Evolutionary conservation across 805 yeast species (phyloP).

Genomic region (Metschnikowia similis): DNA sequence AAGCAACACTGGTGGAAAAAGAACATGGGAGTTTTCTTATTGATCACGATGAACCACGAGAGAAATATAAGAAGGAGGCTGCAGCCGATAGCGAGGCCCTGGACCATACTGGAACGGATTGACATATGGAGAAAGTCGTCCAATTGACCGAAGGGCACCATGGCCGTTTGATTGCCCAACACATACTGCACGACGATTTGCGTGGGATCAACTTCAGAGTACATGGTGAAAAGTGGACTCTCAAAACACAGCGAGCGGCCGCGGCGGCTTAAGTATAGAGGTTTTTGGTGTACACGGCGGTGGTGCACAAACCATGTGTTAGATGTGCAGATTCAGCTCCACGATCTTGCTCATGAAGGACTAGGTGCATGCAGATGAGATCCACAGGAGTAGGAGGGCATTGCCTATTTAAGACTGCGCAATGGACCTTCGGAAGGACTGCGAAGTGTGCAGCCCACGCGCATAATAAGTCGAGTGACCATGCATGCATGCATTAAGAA

Average conservation of each 20-base stretch:
- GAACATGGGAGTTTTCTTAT: conserved; percentile 64
- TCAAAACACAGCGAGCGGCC: neutral
- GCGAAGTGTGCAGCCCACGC: neutral
- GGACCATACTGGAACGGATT: conserved; percentile 8
- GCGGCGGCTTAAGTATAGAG: neutral
- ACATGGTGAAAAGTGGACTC: conserved; percentile 3
- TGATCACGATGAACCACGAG: conserved; percentile 27
- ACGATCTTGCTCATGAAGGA: neutral
- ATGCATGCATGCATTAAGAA: neutral
- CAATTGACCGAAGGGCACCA: conserved; percentile 10
- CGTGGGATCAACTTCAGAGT: conserved; percentile 7
- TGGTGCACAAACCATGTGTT: neutral
- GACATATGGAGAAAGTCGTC: conserved; percentile 5
- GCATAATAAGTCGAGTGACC: neutral
- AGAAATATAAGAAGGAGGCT: conserved; percentile 13
- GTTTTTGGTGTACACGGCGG: neutral
- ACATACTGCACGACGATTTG: conserved; percentile 10
- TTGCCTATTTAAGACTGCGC: conserved; percentile 4
- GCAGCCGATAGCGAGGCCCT: conserved; percentile 15
- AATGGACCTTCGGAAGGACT: neutral
- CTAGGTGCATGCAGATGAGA: neutral
- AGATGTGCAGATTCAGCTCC: neutral
- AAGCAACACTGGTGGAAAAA: conserved; percentile 65
- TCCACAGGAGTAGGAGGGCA: neutral
- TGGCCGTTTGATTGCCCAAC: conserved; percentile 5